Conservation (phyloP, 495 filamentous ascomycete species). For the Lasiosphaeria miniovina region DNA sequence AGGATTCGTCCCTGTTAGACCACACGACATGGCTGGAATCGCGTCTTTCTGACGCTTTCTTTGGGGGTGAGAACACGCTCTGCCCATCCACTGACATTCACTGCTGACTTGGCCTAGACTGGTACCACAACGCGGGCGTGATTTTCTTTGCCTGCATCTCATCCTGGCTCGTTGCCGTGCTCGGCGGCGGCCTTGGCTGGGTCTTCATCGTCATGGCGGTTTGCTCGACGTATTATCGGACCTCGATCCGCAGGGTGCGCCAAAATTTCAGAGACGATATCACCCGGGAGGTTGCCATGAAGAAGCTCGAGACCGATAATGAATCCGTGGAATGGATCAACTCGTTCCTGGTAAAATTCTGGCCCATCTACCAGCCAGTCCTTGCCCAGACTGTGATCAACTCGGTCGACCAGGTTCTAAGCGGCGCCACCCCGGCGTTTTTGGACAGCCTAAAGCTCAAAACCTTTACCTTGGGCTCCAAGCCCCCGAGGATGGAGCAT, state of each 20-base stretch:
- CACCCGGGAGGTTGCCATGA: constrained; percentile 86
- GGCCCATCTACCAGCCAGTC: constrained; percentile 96
- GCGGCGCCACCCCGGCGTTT: constrained; percentile 84
- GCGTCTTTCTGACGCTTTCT: constrained; percentile 84
- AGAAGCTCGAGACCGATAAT: constrained; percentile 82
- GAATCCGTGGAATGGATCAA: constrained; percentile 99
- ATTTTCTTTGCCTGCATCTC: constrained; percentile 89
- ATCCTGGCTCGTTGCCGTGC: constrained; percentile 83
- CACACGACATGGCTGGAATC: constrained; percentile 85
- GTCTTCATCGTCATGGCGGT: constrained; percentile 86
- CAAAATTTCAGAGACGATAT: constrained; percentile 96
- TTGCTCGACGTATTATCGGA: constrained; percentile 95
- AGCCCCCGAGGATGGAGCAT: constrained; percentile 93
- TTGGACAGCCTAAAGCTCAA: constrained; percentile 90
- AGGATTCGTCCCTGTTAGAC: constrained; percentile 70
- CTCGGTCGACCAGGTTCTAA: constrained; percentile 92
- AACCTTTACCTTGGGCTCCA: constrained; percentile 86
- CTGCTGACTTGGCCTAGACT: constrained; percentile 57
- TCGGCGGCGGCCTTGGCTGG: constrained; percentile 92
- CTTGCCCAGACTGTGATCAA: constrained; percentile 87
- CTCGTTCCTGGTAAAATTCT: constrained; percentile 97
- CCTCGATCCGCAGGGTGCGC: constrained; percentile 86
- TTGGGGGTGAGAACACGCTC: constrained; percentile 61
- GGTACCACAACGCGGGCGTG: constrained; percentile 93
- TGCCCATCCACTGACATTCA: neutral